These are phyloP conservation scores for Friedmanniomyces endolithicus DNA, from an alignment of 495 filamentous ascomycete species.

Conservation along the genomic window DNA sequence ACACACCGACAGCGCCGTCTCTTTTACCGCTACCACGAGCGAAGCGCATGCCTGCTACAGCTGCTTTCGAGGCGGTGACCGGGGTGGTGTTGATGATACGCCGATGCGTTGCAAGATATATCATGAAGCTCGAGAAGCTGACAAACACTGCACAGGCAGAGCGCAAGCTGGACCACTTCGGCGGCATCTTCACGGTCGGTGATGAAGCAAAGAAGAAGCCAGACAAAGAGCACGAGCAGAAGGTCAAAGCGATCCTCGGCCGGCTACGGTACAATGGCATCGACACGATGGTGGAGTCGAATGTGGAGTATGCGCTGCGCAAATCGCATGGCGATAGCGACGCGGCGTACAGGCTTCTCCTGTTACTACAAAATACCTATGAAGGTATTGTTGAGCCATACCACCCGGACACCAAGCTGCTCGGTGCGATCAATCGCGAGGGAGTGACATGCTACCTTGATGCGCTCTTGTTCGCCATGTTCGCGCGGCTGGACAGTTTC, in stretches of 20 bases:
- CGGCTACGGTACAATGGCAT: conserved; percentile 43
- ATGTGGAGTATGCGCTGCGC: conserved; percentile 58
- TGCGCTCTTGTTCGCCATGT: conserved; percentile 92
- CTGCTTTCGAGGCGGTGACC: background rate
- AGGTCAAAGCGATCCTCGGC: conserved; percentile 43
- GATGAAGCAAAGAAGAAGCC: conserved; percentile 39
- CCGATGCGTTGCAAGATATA: background rate
- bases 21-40: background rate
- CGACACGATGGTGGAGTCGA: conserved; percentile 43
- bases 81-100: background rate
- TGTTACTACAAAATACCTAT: conserved; percentile 64
- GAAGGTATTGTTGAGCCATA: conserved; percentile 68
- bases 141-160: conserved; percentile 6
- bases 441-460: conserved; percentile 87
- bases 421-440: conserved; percentile 77
- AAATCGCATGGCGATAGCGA: conserved; percentile 56
- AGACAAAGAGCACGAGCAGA: conserved; percentile 43
- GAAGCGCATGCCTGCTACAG: background rate
- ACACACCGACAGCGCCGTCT: background rate
- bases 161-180: conserved; percentile 17
- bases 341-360: conserved; percentile 60
- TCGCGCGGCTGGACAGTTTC: conserved; percentile 75
- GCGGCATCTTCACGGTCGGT: conserved; percentile 40
- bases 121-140: background rate
- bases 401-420: conserved; percentile 53